Base-by-base conservation (phyloP, 176 grass and related monocot species). In the Oryza meyeriana region DNA sequence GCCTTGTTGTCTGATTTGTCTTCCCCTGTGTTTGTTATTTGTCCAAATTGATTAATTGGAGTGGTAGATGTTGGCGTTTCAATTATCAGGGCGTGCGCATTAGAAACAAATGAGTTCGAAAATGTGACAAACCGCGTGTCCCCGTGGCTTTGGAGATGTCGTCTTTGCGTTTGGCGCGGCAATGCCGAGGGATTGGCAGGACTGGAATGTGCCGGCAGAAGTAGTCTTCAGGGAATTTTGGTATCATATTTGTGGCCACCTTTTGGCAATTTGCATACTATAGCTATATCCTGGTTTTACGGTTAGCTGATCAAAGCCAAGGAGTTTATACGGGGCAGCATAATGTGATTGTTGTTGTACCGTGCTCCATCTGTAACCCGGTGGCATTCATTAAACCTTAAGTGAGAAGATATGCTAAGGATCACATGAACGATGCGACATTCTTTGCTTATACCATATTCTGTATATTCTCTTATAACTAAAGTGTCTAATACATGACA, bases 401-500 rank as follows among this genome's bases (percentile, higher is more conserved):
- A 25, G 12, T 3, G 24, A 22, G 61, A 9, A 78, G n/a, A 0
- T 25, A 7, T 18, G 32, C 59, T 20, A 66, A 40, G 34, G 34
- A 62, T 47, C 44, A 10, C 55, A 26, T 18, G 30, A 22, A 24
- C 31, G 36, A 20, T 3, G 17, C 35, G 16, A 24, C 16, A 22
- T 3, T 20, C 10, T 48, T 64, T 9, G 4, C 20, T 44, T 38
- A 7, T 12, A n/a, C 2, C 4, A 10, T 16, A 8, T 6, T 35
- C 55, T 77, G 30, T 33, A 12, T 28, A 20, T 71, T 5, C 28
- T 66, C 67, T 69, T 59, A 33, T 10, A 32, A 28, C 8, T 58
- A 0, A 83, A 27, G 0, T 72, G 57, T 1, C 42, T 78, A 20
- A 40, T 78, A 6, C 44, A 29, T 83, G 74, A 32, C 90, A 99